A percentile compares a stretch with the other conserved stretches of the same genome.
phyloP scores from a whole-genome alignment of 106 monocot species.

The Posidonia australis region DNA sequence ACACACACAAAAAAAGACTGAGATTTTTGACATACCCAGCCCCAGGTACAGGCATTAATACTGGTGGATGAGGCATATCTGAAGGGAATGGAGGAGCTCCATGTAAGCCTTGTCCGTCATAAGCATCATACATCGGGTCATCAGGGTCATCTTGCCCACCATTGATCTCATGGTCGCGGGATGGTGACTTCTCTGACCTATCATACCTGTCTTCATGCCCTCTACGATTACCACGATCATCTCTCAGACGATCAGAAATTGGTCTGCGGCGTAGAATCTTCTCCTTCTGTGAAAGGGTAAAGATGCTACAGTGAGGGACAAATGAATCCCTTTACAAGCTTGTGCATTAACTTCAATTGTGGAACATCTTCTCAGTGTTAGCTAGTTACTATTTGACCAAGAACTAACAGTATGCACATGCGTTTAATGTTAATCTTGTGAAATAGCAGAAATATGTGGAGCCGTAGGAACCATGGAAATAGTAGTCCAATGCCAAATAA shows the following conservation, averaged over 20 bases:
- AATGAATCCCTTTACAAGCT: background rate
- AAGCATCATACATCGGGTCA: constrained; percentile 54
- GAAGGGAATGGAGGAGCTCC: constrained; percentile 61
- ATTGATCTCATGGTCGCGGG: constrained; percentile 24
- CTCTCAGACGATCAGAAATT: constrained; percentile 52
- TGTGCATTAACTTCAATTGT: too few species aligned
- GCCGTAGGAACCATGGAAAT: too few species aligned
- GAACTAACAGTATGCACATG: too few species aligned
- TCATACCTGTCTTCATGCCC: constrained; percentile 22
- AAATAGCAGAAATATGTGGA: too few species aligned
- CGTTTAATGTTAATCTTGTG: too few species aligned
- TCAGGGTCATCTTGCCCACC: constrained; percentile 32
- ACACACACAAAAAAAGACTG: background rate
- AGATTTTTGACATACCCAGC: constrained; percentile 59
- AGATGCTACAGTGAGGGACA: background rate
- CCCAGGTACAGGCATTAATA: constrained; percentile 97
- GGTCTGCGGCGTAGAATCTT: constrained; percentile 39
- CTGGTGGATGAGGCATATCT: constrained; percentile 71
- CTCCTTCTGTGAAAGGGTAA: constrained; percentile 36
- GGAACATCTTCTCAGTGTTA: too few species aligned
- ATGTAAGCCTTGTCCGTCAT: constrained; percentile 50
- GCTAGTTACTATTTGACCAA: too few species aligned
- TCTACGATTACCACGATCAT: constrained; percentile 59
- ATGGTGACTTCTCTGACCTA: constrained; percentile 49
- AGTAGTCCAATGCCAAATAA: too few species aligned